A percentile compares a stretch with the other conserved stretches of the same genome.
Evolutionary conservation across 2,329 filamentous ascomycete species (phyloP).

Genomic region (Arthrinium phaeospermum): DNA sequence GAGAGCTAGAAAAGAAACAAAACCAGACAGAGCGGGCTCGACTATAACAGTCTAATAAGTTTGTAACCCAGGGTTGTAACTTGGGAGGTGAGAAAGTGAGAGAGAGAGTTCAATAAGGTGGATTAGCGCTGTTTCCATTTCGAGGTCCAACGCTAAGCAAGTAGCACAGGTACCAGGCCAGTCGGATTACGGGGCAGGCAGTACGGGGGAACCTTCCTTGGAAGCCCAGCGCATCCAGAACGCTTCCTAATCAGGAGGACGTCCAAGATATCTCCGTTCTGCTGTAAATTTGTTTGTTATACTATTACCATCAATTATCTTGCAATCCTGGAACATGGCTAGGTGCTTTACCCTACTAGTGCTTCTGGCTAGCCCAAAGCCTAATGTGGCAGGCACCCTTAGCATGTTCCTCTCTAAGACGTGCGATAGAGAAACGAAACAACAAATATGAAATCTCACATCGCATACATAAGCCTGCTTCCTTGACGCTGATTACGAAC

Average conservation of each 20-base stretch:
- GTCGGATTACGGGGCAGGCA: slow-evolving; percentile 1
- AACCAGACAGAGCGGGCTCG: not conserved
- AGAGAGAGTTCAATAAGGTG: slow-evolving; percentile 14
- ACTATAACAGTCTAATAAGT: slow-evolving; percentile 16
- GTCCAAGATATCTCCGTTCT: not conserved
- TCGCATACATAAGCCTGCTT: not conserved
- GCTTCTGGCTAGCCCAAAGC: not conserved
- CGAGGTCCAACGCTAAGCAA: slow-evolving; percentile 1
- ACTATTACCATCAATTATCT: not conserved
- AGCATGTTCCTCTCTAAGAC: not conserved
- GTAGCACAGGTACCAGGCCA: slow-evolving; percentile 16
- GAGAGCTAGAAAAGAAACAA: not conserved
- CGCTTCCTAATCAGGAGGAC: not conserved
- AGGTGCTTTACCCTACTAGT: not conserved
- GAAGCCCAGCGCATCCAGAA: not conserved
- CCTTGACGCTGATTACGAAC: not conserved
- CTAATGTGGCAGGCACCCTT: not conserved
- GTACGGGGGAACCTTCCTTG: not conserved
- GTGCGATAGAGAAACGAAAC: not conserved
- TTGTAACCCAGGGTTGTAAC: slow-evolving; percentile 11
- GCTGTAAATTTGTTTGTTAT: slow-evolving; percentile 4
- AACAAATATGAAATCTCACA: not conserved
- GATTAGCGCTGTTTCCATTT: slow-evolving; percentile 8
- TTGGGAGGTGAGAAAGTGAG: not conserved
- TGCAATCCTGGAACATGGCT: not conserved